Percentiles rank a stretch among this genome's conserved stretches.
phyloP scores from a whole-genome alignment of 768 basidiomycete species.

The Tulasnella sp. region DNA sequence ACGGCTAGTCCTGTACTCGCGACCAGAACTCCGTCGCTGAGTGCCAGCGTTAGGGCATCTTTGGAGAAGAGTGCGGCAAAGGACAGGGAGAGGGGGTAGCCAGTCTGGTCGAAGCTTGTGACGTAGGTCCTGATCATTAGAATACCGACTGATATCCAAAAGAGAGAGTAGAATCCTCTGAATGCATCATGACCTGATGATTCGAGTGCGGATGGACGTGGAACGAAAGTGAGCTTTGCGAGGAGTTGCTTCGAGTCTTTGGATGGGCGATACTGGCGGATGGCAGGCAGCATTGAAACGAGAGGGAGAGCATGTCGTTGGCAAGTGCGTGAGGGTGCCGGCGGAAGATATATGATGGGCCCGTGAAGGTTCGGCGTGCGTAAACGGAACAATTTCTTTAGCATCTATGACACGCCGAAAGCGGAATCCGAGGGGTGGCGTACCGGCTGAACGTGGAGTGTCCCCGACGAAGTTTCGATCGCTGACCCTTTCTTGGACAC shows the following conservation, averaged over 20 bases:
- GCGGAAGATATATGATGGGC: background rate
- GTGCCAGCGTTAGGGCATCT: conserved; percentile 72
- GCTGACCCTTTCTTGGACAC: conserved; percentile 24
- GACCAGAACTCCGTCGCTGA: conserved; percentile 79
- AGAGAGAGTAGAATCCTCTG: conserved; percentile 92
- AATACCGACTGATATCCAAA: conserved; percentile 64
- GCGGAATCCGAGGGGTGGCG: background rate
- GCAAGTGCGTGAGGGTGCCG: background rate
- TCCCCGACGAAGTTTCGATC: conserved; percentile 26
- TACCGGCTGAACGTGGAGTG: conserved; percentile 31
- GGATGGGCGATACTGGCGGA: conserved; percentile 39
- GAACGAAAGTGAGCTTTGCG: conserved; percentile 77
- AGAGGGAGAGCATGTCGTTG: background rate
- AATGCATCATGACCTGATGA: conserved; percentile 74
- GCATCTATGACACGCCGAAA: background rate
- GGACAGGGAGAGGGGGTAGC: conserved; percentile 64
- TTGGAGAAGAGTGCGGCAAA: conserved; percentile 85
- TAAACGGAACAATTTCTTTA: background rate
- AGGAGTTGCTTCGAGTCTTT: conserved; percentile 66
- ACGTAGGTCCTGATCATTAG: conserved; percentile 72
- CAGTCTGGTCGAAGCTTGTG: conserved; percentile 65
- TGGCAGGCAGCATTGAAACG: background rate
- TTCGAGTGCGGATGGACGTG: conserved; percentile 80
- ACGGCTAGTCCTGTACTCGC: conserved; percentile 60
- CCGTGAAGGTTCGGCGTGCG: background rate